These are phyloP conservation scores for Cantharellus anzutake DNA, from an alignment of 768 basidiomycete genomes.

Conservation along the genomic window DNA sequence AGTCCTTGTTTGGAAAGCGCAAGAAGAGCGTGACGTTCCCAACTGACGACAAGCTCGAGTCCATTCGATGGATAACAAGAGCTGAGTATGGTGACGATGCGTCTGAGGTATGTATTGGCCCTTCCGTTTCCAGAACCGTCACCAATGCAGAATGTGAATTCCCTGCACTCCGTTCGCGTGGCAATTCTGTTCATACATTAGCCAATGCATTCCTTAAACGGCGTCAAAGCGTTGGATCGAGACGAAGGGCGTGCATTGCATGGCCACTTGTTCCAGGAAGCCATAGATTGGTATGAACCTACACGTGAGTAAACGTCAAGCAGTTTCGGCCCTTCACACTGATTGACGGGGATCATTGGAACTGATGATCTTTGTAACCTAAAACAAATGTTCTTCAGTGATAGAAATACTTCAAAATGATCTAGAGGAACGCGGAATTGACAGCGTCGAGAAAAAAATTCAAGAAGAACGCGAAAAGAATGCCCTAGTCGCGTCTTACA, in stretches of 20 bases:
- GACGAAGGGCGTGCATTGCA: constrained; percentile 76
- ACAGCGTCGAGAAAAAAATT: constrained; percentile 44
- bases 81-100: constrained; percentile 83
- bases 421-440: constrained; percentile 31
- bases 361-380: constrained; percentile 11
- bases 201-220: constrained; percentile 54
- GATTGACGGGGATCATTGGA: background rate
- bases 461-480: constrained; percentile 70
- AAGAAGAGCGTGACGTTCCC: constrained; percentile 70
- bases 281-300: constrained; percentile 73
- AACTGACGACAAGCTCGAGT: constrained; percentile 50
- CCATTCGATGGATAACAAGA: constrained; percentile 61
- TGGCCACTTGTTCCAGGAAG: constrained; percentile 66
- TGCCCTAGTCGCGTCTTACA: constrained; percentile 57
- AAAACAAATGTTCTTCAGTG: constrained; percentile 37
- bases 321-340: background rate
- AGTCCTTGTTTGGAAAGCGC: constrained; percentile 25
- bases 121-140: background rate
- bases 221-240: constrained; percentile 69
- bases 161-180: constrained; percentile 3
- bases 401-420: constrained; percentile 31
- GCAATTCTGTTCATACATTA: constrained; percentile 15
- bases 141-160: constrained; percentile 1
- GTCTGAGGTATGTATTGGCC: constrained; percentile 44
- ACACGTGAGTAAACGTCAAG: constrained; percentile 33